Conservation (phyloP, 164 flowering plant species). For the grape (Vitis vinifera) region DNA sequence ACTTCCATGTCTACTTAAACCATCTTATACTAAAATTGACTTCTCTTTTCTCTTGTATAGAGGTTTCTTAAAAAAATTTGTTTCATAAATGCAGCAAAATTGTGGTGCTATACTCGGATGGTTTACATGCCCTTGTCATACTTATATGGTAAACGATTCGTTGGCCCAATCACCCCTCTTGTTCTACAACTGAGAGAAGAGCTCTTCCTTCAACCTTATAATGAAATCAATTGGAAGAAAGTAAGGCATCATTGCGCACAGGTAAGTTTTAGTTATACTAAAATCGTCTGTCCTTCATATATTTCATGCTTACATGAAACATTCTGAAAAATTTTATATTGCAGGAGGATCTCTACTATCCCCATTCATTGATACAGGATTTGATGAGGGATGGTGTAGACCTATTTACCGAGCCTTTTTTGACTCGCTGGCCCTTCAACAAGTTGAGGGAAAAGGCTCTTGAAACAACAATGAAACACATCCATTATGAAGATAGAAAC, state of each 20-base stretch:
- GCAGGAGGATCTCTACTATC: slow-evolving; percentile 45
- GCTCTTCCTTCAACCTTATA: slow-evolving; percentile 38
- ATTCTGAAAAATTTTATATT: background rate
- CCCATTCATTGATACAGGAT: slow-evolving; percentile 38
- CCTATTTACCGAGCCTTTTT: slow-evolving; percentile 31
- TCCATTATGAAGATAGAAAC: slow-evolving; percentile 48
- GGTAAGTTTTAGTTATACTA: slow-evolving; percentile 9
- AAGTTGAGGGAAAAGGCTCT: slow-evolving; percentile 42
- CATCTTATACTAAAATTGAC: too few species aligned
- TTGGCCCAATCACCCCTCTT: slow-evolving; percentile 21
- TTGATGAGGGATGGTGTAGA: slow-evolving; percentile 49
- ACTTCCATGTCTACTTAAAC: too few species aligned
- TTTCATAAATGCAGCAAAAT: too few species aligned
- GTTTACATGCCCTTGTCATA: too few species aligned
- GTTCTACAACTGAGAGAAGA: slow-evolving; percentile 44
- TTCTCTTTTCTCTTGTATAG: too few species aligned
- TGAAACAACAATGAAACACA: slow-evolving; percentile 34
- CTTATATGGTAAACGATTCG: too few species aligned
- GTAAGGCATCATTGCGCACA: slow-evolving; percentile 38
- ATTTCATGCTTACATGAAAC: background rate
- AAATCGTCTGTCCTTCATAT: too few species aligned
- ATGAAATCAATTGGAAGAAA: slow-evolving; percentile 37
- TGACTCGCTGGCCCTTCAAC: slow-evolving; percentile 42
- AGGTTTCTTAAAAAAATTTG: too few species aligned
- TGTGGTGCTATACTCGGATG: too few species aligned